Percentiles rank a stretch among this genome's conserved stretches.
phyloP scores from a whole-genome alignment of 768 basidiomycete species.

The Russula emetica region DNA sequence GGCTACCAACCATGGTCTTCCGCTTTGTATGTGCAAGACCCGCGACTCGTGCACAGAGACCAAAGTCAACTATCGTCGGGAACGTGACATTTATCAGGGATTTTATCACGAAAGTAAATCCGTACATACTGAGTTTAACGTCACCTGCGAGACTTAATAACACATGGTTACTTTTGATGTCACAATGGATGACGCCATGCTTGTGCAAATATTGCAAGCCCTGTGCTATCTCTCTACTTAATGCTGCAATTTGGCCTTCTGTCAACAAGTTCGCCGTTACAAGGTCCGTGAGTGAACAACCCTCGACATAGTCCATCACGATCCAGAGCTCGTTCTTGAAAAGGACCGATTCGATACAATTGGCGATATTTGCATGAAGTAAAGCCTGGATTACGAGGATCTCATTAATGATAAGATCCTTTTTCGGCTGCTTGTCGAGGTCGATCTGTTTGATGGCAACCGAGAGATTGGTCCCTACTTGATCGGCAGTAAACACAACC shows the following conservation, averaged over 20 bases:
- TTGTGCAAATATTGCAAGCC: constrained; percentile 93
- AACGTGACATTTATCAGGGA: not conserved
- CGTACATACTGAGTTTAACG: constrained; percentile 89
- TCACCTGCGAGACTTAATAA: constrained; percentile 88
- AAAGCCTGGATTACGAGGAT: constrained; percentile 98
- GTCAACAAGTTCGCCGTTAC: constrained; percentile 87
- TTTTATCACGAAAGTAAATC: not conserved
- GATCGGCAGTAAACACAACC: constrained; percentile 96
- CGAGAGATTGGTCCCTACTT: constrained; percentile 87
- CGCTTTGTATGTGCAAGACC: constrained; percentile 79
- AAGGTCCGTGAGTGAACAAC: constrained; percentile 90
- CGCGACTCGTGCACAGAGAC: constrained; percentile 95
- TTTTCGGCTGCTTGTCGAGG: constrained; percentile 98
- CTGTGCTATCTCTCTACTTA: constrained; percentile 87
- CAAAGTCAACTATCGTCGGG: constrained; percentile 70
- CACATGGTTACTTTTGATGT: constrained; percentile 99
- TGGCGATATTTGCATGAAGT: constrained; percentile 96
- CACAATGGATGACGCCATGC: constrained; percentile 97
- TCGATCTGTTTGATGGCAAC: constrained; percentile 99
- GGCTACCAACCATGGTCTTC: constrained; percentile 97
- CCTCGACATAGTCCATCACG: constrained; percentile 99
- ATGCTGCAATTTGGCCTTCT: constrained; percentile 73
- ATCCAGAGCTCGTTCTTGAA: constrained; percentile 99
- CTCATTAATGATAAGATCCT: constrained; percentile 99
- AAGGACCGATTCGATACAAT: constrained; percentile 97